Base-by-base conservation (phyloP, 371 early-diverging fungal species). In the Chytridium lagenaria region DNA sequence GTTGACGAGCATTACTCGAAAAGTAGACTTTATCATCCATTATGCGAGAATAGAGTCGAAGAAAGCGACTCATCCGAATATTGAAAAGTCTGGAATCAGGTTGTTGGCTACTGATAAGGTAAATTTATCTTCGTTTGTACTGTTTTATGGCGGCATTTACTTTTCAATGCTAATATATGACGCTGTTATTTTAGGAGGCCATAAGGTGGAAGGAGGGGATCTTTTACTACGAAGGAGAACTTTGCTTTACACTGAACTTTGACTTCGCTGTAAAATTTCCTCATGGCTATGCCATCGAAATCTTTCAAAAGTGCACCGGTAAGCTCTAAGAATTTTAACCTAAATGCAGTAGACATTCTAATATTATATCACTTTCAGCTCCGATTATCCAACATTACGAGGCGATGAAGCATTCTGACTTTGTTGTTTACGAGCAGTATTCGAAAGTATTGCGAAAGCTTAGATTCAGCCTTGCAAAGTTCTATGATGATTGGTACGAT, bases 241-340 rank as follows among this genome's bases (percentile, higher is more conserved):
- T 61, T 2, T 34, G 31, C 36, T 10, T 3, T 7, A 36, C 61
- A 5, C 3, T 61, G 16, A 16, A 23, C 10, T 61, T 61, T 61
- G 61, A 61, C 34, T 34, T 61, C 12, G 37, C 7, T 12, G 61
- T 61, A 12, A 61, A 61, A 26, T 34, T 61, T 61, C 61, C 61
- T 5, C 36, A 33, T 34, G 36, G 36, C 12, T 23, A 61, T 61
- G 61, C 61, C 3, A 34, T 34, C 36, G 7, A 7, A 10, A 28
- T 61, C 5, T 61, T 61, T 23, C 10, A 61, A 16, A 61, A 61
- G 12, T 10, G 23, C 7, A 61, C 61, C 15, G 30, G 61, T 37
- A 61, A 28, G 61, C 3, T 10, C 34, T 7, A 34, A 3, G 5
- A 16, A 23, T 61, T 12, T 26, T 26, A 7, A 44, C 19, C 7